Evolutionary conservation across 805 yeast genomes (phyloP).

Genomic region (Trichomonascus vanleenenianus): DNA sequence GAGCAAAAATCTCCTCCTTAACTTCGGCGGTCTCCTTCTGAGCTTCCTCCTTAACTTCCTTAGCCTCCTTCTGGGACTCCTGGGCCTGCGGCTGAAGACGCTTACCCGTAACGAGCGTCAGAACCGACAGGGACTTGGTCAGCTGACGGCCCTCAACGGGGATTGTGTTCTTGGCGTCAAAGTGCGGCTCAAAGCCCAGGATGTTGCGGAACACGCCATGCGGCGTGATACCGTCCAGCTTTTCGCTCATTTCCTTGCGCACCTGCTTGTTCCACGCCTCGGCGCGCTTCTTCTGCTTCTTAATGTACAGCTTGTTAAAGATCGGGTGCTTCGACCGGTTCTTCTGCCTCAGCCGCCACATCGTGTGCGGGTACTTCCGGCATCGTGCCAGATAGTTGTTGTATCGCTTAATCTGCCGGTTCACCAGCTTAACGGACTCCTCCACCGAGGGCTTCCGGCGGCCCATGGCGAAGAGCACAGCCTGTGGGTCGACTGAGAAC

Average conservation of each 20-base stretch:
- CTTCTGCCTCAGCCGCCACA: constrained; percentile 36
- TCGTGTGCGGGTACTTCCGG: constrained; percentile 45
- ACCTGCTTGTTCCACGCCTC: constrained; percentile 33
- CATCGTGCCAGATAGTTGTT: constrained; percentile 61
- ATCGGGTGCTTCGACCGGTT: constrained; percentile 19
- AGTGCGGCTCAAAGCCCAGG: constrained; percentile 16
- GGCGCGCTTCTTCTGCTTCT: constrained; percentile 8
- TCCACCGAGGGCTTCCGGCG: constrained; percentile 69
- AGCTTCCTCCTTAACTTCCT: constrained; percentile 17
- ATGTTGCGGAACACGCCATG: constrained; percentile 24
- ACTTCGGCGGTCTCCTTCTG: constrained; percentile 4
- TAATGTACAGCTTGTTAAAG: constrained; percentile 12
- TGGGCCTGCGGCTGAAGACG: constrained; percentile 4
- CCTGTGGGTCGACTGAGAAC: constrained; percentile 76
- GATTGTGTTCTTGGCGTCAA: constrained; percentile 13
- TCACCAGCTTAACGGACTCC: constrained; percentile 62
- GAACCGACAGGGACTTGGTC: constrained; percentile 17
- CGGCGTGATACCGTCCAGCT: constrained; percentile 29
- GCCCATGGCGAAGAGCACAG: constrained; percentile 80
- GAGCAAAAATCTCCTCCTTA: not conserved
- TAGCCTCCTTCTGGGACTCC: constrained; percentile 23
- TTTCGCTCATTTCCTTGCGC: constrained; percentile 34
- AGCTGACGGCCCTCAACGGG: constrained; percentile 12
- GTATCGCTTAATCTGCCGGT: constrained; percentile 66
- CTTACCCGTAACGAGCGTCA: constrained; percentile 18